phyloP scores from a whole-genome alignment of 495 filamentous ascomycete genomes.

The Penicillium egyptiacum region DNA sequence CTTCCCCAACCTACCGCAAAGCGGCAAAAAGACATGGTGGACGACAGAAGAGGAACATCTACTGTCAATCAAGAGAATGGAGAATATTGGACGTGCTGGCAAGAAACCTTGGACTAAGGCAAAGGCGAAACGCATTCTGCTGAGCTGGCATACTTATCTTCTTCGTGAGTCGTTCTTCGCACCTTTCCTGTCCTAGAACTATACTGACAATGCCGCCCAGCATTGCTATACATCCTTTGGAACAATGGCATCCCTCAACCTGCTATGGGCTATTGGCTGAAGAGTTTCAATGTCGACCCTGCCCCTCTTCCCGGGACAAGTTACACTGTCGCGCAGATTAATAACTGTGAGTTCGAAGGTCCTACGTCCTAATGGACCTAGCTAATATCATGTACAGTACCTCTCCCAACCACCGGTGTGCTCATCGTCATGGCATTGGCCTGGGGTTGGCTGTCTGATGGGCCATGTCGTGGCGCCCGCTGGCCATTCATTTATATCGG shows the following conservation, averaged over 20 bases:
- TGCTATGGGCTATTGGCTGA: slow-evolving; percentile 30
- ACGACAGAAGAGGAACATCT: slow-evolving; percentile 26
- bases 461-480: slow-evolving; percentile 31
- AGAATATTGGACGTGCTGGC: slow-evolving; percentile 24
- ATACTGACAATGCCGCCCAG: slow-evolving; percentile 7
- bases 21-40: slow-evolving; percentile 31
- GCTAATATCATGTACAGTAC: slow-evolving; percentile 4
- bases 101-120: slow-evolving; percentile 26
- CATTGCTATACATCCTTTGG: slow-evolving; percentile 26
- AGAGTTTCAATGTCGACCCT: slow-evolving; percentile 29
- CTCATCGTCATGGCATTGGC: slow-evolving; percentile 35
- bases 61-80: slow-evolving; percentile 27
- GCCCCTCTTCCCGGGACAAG: slow-evolving; percentile 27
- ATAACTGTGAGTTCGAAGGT: slow-evolving; percentile 20
- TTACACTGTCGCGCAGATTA: slow-evolving; percentile 24
- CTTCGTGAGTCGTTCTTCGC: slow-evolving; percentile 21
- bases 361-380: background rate
- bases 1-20: slow-evolving; percentile 43
- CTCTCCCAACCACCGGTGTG: slow-evolving; percentile 26
- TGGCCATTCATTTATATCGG: slow-evolving; percentile 41
- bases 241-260: slow-evolving; percentile 25
- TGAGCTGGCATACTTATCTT: slow-evolving; percentile 32
- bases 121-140: slow-evolving; percentile 25
- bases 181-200: background rate
- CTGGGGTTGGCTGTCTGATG: slow-evolving; percentile 41